Conservation (phyloP, 2,329 filamentous ascomycete genomes). For the Huntiella decipiens region DNA sequence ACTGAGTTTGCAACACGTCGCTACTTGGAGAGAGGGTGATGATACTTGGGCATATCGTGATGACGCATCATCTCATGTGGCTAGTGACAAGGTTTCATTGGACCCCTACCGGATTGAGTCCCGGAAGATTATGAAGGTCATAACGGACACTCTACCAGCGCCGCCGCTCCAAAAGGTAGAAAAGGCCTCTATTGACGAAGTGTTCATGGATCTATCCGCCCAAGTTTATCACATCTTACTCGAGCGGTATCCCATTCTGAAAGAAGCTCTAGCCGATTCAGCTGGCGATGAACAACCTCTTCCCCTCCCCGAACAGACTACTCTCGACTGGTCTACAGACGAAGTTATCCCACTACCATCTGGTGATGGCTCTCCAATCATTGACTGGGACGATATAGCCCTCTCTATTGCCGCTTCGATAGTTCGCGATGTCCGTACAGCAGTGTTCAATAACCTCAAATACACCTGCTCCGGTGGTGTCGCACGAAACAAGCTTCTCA, state of each 20-base stretch:
- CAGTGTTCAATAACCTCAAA: conserved; percentile 48
- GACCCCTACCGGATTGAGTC: conserved; percentile 82
- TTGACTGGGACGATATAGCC: conserved; percentile 91
- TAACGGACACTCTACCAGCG: conserved; percentile 58
- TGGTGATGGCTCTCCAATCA: conserved; percentile 58
- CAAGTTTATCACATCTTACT: conserved; percentile 62
- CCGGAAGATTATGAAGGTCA: conserved; percentile 57
- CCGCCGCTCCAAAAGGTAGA: conserved; percentile 53
- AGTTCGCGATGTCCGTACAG: conserved; percentile 52
- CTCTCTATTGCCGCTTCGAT: conserved; percentile 80
- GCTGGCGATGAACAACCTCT: conserved; percentile 51
- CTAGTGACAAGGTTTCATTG: conserved; percentile 79
- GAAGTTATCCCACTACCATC: conserved; percentile 63
- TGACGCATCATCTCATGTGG: conserved; percentile 61
- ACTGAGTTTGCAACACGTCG: conserved; percentile 77
- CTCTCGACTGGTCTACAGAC: conserved; percentile 68
- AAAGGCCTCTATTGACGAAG: conserved; percentile 90
- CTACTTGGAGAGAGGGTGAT: conserved; percentile 84
- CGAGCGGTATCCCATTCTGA: conserved; percentile 56
- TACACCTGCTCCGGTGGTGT: conserved; percentile 90
- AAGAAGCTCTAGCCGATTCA: neutral
- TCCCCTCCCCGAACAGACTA: conserved; percentile 48
- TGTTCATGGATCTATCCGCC: conserved; percentile 79
- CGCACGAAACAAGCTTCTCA: conserved; percentile 82
- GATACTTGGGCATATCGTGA: conserved; percentile 80